phyloP scores from a whole-genome alignment of 345 rosid genomes.

The Cardamine resedifolia region DNA sequence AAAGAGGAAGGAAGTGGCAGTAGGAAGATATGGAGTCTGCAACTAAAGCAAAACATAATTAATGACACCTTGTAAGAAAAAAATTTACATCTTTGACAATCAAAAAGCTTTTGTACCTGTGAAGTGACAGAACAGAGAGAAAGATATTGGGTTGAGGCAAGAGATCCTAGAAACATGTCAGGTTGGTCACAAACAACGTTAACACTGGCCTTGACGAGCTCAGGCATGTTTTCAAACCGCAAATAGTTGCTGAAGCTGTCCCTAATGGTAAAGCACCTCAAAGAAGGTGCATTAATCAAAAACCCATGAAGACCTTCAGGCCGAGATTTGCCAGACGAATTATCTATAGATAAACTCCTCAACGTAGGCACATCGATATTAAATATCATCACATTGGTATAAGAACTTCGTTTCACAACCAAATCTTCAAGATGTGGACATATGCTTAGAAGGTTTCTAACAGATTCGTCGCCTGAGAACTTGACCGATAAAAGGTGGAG shows the following conservation, averaged over 20 bases:
- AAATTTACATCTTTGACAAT: not conserved
- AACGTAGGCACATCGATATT: constrained; percentile 4
- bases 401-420: not conserved
- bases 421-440: constrained; percentile 17
- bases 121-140: constrained; percentile 16
- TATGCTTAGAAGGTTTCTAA: not conserved
- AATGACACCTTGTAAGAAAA: not conserved
- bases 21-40: constrained; percentile 8
- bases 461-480: not conserved
- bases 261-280: constrained; percentile 10
- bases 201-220: constrained; percentile 17
- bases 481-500: constrained; percentile 16
- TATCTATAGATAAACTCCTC: constrained; percentile 1
- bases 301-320: constrained; percentile 16
- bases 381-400: not conserved
- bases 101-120: not conserved
- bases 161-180: constrained; percentile 7
- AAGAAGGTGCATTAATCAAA: constrained; percentile 20
- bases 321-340: not conserved
- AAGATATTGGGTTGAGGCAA: constrained; percentile 5
- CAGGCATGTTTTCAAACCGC: not conserved
- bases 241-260: constrained; percentile 8
- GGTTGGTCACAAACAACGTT: not conserved
- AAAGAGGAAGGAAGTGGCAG: constrained; percentile 4
- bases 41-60: not conserved